Evolutionary conservation across 1,139 yeast species (phyloP).

Genomic region (Candida buenavistaensis): DNA sequence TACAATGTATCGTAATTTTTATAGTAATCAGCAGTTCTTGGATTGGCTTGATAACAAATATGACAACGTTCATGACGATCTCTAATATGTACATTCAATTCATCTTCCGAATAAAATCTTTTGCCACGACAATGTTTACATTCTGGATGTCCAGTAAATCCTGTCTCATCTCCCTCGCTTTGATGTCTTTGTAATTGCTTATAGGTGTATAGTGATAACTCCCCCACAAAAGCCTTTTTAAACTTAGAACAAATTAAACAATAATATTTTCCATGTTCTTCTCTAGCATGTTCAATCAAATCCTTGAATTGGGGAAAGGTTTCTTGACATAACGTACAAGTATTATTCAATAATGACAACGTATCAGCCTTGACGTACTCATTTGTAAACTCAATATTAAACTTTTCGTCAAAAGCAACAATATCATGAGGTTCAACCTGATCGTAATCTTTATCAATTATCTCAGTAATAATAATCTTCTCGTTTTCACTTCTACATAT

Average conservation of each 20-base stretch:
- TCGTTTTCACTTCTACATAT: slow-evolving; percentile 78
- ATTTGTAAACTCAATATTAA: slow-evolving; percentile 54
- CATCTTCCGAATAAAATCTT: slow-evolving; percentile 88
- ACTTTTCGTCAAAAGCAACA: slow-evolving; percentile 40
- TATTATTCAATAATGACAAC: slow-evolving; percentile 51
- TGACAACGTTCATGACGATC: slow-evolving; percentile 87
- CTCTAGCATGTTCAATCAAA: slow-evolving; percentile 64
- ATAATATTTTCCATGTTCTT: slow-evolving; percentile 58
- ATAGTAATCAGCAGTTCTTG: slow-evolving; percentile 73
- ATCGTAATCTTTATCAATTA: slow-evolving; percentile 36
- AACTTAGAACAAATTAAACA: slow-evolving; percentile 77
- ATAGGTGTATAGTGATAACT: slow-evolving; percentile 61
- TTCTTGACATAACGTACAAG: slow-evolving; percentile 57
- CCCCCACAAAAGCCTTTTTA: slow-evolving; percentile 76
- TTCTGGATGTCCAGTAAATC: slow-evolving; percentile 87
- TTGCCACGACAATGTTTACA: slow-evolving; percentile 78
- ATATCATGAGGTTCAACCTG: slow-evolving; percentile 34
- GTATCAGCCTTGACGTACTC: slow-evolving; percentile 42
- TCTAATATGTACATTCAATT: slow-evolving; percentile 77
- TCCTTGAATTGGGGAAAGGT: slow-evolving; percentile 51
- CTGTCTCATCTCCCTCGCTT: slow-evolving; percentile 62
- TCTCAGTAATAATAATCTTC: slow-evolving; percentile 55
- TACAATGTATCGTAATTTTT: slow-evolving; percentile 72
- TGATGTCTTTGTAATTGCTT: slow-evolving; percentile 72
- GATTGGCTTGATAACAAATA: slow-evolving; percentile 75